These are phyloP conservation scores for Apiospora phragmitis DNA, from an alignment of 2,329 filamentous ascomycete species.

Conservation along the genomic window DNA sequence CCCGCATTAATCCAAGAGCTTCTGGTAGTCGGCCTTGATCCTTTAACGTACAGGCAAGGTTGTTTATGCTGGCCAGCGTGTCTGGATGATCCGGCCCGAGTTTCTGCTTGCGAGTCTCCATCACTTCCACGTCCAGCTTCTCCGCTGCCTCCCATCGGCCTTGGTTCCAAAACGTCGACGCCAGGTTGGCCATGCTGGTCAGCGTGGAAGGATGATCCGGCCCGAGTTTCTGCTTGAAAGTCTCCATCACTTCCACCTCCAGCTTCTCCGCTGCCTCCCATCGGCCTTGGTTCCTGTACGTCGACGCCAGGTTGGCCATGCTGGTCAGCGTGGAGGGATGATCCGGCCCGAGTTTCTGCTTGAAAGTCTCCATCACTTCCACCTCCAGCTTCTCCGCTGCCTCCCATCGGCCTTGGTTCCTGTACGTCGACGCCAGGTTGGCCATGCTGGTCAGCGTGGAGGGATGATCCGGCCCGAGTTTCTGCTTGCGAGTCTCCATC, in stretches of 20 bases:
- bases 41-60: conserved; percentile 9
- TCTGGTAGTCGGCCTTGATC: not conserved
- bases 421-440: not conserved
- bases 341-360: no score
- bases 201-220: no score
- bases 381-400: conserved; percentile 5
- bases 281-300: not conserved
- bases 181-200: no score
- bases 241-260: not conserved
- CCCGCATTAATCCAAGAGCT: conserved; percentile 4
- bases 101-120: conserved; percentile 14
- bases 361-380: no score
- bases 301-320: no score
- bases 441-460: not conserved
- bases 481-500: no score
- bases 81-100: conserved; percentile 11
- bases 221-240: no score
- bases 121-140: not conserved
- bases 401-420: not conserved
- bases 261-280: conserved; percentile 9
- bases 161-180: conserved; percentile 4
- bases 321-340: no score
- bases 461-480: not conserved
- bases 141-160: not conserved
- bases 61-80: conserved; percentile 14